phyloP scores from a whole-genome alignment of 2,329 filamentous ascomycete species.

The Fusarium lyarnte region DNA sequence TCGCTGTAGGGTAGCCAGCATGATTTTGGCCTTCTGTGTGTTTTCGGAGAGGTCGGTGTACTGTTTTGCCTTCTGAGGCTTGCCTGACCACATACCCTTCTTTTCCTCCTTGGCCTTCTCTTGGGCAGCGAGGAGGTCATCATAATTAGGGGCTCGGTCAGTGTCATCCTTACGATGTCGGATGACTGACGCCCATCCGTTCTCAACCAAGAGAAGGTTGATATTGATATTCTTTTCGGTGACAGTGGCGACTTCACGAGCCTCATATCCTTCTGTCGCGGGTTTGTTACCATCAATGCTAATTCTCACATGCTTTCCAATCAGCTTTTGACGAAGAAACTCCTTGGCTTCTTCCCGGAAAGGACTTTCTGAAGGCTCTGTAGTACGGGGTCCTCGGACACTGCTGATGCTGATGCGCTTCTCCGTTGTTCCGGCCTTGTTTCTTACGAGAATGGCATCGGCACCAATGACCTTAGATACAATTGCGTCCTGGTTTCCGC shows the following conservation, averaged over 20 bases:
- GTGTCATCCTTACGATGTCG: slow-evolving; percentile 94
- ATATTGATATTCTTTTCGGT: slow-evolving; percentile 87
- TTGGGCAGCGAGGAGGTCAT: slow-evolving; percentile 83
- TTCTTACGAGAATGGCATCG: slow-evolving; percentile 87
- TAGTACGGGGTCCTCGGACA: slow-evolving; percentile 89
- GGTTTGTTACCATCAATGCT: slow-evolving; percentile 91
- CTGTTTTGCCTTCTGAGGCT: slow-evolving; percentile 82
- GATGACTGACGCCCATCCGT: slow-evolving; percentile 92
- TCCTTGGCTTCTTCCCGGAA: slow-evolving; percentile 96
- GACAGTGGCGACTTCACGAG: slow-evolving; percentile 92
- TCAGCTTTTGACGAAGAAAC: slow-evolving; percentile 90
- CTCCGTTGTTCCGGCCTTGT: slow-evolving; percentile 81
- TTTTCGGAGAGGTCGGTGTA: slow-evolving; percentile 92
- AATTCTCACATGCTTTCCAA: slow-evolving; percentile 94
- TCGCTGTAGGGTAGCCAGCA: slow-evolving; percentile 84
- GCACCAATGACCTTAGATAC: slow-evolving; percentile 88
- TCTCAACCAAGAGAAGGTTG: slow-evolving; percentile 85
- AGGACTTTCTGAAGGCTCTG: slow-evolving; percentile 85
- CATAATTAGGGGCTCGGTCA: slow-evolving; percentile 93
- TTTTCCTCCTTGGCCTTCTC: slow-evolving; percentile 84
- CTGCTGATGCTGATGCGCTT: slow-evolving; percentile 94
- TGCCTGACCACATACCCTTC: slow-evolving; percentile 95
- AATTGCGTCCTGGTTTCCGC: slow-evolving; percentile 77
- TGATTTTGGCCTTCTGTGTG: slow-evolving; percentile 94
- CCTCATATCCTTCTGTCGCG: slow-evolving; percentile 89